Base-by-base conservation (phyloP, 495 filamentous ascomycete species). In the Penicillium herquei region DNA sequence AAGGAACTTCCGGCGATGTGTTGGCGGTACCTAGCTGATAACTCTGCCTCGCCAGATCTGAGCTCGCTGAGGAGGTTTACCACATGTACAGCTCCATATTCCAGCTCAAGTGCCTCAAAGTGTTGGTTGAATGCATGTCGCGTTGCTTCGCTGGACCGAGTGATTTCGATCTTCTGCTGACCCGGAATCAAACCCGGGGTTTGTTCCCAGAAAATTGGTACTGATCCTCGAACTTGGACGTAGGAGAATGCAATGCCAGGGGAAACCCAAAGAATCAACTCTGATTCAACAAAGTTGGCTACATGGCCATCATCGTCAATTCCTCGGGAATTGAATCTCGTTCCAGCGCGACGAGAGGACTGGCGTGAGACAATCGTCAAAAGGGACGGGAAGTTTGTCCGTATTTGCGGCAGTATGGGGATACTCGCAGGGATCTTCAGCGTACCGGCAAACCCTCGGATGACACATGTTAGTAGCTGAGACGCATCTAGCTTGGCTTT, bases 281-380 rank as follows among this genome's bases (percentile, higher is more conserved):
- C 86, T 0, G 83, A 84, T 60, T 87, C 84, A n/a, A 88, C 86
- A 62, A 87, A 97, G 67, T 98, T 98, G 35, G 95, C 92, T 14
- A 96, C 95, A 67, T 98, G 87, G 12, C 94, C 94, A 64, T 98
- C 92, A 72, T 98, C 94, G 64, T 98, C 94, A 56, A 98, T 96
- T 39, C 94, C 94, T 53, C 94, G 82, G 32, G 92, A 88, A 71
- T 98, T 98, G 77, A 98, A 98, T 54, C 94, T 81, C 17, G 94
- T 98, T 12, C 94, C 94, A 45, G 95, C 94, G 71, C 92, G 87
- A 59, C 85, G 81, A 66, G 94, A 98, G 7, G 92, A 96, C 49
- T 97, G 77, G 14, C 95, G 85, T 7, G 94, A 98, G 34, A 97
- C 92, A 16, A 98, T 75, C 4, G 92, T 96, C 54, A 98, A 74